These are phyloP conservation scores for Nicotiana noctiflora DNA, from an alignment of 257 asterid species.

Conservation along the genomic window DNA sequence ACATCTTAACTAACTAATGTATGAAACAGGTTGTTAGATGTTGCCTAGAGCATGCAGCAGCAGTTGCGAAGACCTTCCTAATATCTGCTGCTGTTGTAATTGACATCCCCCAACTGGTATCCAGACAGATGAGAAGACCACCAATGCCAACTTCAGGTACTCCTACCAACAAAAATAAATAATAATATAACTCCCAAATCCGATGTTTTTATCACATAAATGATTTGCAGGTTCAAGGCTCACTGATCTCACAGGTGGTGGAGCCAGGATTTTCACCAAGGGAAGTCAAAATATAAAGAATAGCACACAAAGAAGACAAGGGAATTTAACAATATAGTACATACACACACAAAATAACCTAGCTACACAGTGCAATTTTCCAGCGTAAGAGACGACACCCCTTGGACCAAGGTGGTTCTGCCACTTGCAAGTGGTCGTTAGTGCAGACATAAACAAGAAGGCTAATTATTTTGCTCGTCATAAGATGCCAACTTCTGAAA, in stretches of 20 bases:
- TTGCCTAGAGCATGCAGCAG: constrained; percentile 77
- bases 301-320: no score
- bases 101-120: constrained; percentile 47
- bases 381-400: no score
- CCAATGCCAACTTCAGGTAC: constrained; percentile 31
- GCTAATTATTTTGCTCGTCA: neutral
- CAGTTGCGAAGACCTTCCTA: constrained; percentile 65
- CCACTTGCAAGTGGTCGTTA: neutral
- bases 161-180: neutral
- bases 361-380: no score
- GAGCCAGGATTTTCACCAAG: no score
- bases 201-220: neutral
- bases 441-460: neutral
- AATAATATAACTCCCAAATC: neutral
- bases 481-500: neutral
- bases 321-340: no score
- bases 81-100: constrained; percentile 72
- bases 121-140: constrained; percentile 29
- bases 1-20: neutral
- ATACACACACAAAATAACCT: no score
- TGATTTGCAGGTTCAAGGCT: neutral
- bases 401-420: no score
- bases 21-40: constrained; percentile 65
- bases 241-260: neutral
- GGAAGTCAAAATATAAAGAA: no score